Percentiles rank a stretch among this genome's conserved stretches.
These are phyloP conservation scores for Niebla homalea DNA, from an alignment of 495 filamentous ascomycete species.

Conservation along the genomic window DNA sequence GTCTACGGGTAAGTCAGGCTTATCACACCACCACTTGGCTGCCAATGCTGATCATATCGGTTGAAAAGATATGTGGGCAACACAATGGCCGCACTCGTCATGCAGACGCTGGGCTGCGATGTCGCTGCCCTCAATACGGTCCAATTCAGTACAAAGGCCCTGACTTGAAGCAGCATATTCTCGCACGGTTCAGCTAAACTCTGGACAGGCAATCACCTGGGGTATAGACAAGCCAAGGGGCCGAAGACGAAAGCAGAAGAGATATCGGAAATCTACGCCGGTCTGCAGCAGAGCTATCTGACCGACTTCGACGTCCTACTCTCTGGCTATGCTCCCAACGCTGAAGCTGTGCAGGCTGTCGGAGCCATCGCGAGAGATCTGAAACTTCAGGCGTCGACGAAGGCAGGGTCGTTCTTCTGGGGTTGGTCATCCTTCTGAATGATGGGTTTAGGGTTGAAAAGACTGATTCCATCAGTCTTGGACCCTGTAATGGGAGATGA, in stretches of 20 bases:
- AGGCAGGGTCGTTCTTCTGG: conserved; percentile 83
- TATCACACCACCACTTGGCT: neutral
- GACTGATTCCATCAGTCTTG: conserved; percentile 36
- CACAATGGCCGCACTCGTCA: conserved; percentile 81
- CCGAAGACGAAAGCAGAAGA: conserved; percentile 66
- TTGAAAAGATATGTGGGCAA: conserved; percentile 80
- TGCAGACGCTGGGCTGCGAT: conserved; percentile 88
- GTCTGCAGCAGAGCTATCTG: conserved; percentile 67
- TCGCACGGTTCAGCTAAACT: neutral
- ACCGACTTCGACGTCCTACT: conserved; percentile 84
- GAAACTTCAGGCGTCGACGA: conserved; percentile 45
- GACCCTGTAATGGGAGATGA: conserved; percentile 98
- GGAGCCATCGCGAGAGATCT: conserved; percentile 73
- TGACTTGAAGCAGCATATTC: conserved; percentile 3
- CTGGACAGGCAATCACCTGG: conserved; percentile 73
- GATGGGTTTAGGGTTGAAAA: neutral
- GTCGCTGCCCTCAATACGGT: conserved; percentile 90
- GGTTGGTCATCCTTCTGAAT: conserved; percentile 29
- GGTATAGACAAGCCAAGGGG: conserved; percentile 76
- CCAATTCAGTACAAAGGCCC: conserved; percentile 57
- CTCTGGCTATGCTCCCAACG: conserved; percentile 82
- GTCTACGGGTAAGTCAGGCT: conserved; percentile 56
- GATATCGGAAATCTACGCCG: conserved; percentile 73
- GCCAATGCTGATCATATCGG: neutral
- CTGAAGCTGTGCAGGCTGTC: conserved; percentile 67